Percentiles rank a stretch among this genome's conserved stretches.
Conservation (phyloP, 2,329 filamentous ascomycete species). For the Apiospora malaysiana region DNA sequence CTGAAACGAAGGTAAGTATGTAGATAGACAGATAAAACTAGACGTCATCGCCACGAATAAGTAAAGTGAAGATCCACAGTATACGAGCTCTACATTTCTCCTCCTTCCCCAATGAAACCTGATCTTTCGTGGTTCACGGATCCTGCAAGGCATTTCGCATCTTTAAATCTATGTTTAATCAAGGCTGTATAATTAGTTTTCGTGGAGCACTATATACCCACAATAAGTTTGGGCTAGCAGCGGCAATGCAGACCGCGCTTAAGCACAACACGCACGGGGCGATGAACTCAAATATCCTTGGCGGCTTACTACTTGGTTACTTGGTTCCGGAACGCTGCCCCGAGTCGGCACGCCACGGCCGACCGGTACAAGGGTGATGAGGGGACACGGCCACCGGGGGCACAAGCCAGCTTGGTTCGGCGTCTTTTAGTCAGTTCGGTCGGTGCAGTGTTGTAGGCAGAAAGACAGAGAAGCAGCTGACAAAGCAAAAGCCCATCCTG, state of each 20-base stretch:
- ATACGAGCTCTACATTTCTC: not conserved
- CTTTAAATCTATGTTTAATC: not conserved
- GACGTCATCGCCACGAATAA: slow-evolving; percentile 4
- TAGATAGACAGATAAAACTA: not conserved
- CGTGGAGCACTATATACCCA: not conserved
- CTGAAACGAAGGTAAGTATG: not conserved
- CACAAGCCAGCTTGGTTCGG: not conserved
- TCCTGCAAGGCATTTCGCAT: not conserved
- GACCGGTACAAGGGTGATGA: not conserved
- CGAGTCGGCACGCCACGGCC: not conserved
- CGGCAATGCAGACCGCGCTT: slow-evolving; percentile 1
- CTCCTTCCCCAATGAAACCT: not conserved
- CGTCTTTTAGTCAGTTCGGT: not conserved
- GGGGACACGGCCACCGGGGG: not conserved
- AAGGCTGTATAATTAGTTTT: too few relatives aligned
- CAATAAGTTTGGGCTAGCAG: not conserved
- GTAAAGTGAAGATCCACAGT: slow-evolving; percentile 8
- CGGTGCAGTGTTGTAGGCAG: not conserved
- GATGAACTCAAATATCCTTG: not conserved
- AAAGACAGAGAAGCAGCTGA: not conserved
- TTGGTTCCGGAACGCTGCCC: not conserved
- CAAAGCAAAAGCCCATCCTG: not conserved
- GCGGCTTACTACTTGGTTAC: slow-evolving; percentile 8
- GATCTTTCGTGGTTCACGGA: not conserved
- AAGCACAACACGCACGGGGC: not conserved